Conservation (phyloP, 805 yeast species). For the Candida pseudoglaebosa region DNA sequence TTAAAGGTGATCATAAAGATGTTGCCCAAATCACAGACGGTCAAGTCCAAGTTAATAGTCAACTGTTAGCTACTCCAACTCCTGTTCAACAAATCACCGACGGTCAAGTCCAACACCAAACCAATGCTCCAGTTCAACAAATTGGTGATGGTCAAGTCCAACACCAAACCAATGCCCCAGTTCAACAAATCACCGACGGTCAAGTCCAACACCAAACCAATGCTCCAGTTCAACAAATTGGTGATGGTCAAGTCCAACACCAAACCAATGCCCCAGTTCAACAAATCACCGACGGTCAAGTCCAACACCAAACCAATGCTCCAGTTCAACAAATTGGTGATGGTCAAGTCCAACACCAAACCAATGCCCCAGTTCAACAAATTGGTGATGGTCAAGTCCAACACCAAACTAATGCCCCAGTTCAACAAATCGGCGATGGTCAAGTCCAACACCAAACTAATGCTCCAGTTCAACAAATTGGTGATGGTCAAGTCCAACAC, state of each 20-base stretch:
- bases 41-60: conserved; percentile 25
- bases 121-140: no score
- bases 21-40: conserved; percentile 50
- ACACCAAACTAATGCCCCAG: conserved; percentile 10
- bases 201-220: conserved; percentile 42
- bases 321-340: conserved; percentile 25
- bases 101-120: conserved; percentile 34
- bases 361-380: conserved; percentile 22
- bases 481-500: conserved; percentile 46
- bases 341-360: conserved; percentile 41
- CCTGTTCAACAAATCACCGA: conserved; percentile 23
- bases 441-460: conserved; percentile 37
- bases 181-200: conserved; percentile 41
- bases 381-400: conserved; percentile 47
- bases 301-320: conserved; percentile 43
- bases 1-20: conserved; percentile 30
- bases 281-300: conserved; percentile 37
- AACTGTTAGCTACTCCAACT: conserved; percentile 21
- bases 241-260: conserved; percentile 37
- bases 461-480: conserved; percentile 35
- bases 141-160: conserved; percentile 37
- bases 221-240: conserved; percentile 31
- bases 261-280: conserved; percentile 32
- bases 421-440: conserved; percentile 41
- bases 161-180: conserved; percentile 29